Evolutionary conservation across 2,329 filamentous ascomycete genomes (phyloP), one percentile per base, ranked within the genome.

Genomic region (Trichoderma koningiopsis): DNA sequence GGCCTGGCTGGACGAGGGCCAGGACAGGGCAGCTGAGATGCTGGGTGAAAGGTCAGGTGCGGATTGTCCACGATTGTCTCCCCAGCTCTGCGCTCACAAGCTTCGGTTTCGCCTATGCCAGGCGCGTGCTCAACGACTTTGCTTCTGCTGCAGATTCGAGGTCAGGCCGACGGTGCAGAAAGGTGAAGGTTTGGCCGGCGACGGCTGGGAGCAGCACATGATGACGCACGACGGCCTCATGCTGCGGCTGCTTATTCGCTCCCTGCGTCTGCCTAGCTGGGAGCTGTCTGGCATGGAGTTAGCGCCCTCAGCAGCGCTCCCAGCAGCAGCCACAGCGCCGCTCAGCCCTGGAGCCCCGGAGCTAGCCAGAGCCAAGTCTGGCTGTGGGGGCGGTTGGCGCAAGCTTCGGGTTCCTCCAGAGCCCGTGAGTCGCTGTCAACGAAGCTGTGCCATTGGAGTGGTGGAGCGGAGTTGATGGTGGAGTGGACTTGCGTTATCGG

Each of bases 141-240:
- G 37, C 29, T 52, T 57, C 22, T 49, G 47, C 55, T 55, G 67
- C 22, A 58, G 63, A 31, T 43, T 58, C 63, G 27, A 29, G 13
- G 55, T 57, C 55, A 67, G 55, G 31, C 55, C 52, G 55, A 67
- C 63, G 40, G 63, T 67, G 63, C 27, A 67, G 33, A 35, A 35
- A 67, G 63, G 63, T 67, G 53, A 58, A 57, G 53, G 67, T 64
- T 58, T 58, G 35, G 59, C 31, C 55, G 24, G 59, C 43, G 35
- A 58, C 47, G 57, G 27, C 62, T 59, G 47, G 29, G 33, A 11
- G 53, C 43, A 53, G 68, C 68, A 69, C 68, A 65, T 69, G 68
- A 69, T 65, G 61, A 65, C 68, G 61, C 68, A 67, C 19, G 43
- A 29, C 31, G 61, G 40, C 40, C 24, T 29, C 31, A 16, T 22